These are phyloP conservation scores for Noccaea caerulescens DNA, from an alignment of 345 rosid genomes.

Conservation along the genomic window DNA sequence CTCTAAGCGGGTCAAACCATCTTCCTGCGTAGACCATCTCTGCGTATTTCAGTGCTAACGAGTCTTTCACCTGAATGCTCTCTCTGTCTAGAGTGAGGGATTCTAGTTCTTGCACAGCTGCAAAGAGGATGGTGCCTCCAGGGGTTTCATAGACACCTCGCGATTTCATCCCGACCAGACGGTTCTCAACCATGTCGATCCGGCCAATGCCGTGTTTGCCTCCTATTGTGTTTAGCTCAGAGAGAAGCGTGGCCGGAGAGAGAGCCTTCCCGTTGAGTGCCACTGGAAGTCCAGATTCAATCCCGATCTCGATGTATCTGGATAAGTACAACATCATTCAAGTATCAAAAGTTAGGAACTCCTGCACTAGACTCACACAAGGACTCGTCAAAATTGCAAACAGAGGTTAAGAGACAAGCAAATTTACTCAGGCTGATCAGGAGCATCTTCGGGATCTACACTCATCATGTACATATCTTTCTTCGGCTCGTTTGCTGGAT, in stretches of 20 bases:
- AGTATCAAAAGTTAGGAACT: constrained; percentile 12
- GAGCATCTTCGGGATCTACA: constrained; percentile 91
- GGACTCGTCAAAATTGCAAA: not conserved
- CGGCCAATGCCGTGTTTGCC: constrained; percentile 91
- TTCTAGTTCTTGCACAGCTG: constrained; percentile 83
- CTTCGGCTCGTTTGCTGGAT: constrained; percentile 89
- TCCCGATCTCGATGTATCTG: constrained; percentile 76
- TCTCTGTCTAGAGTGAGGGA: constrained; percentile 85
- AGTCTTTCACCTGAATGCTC: constrained; percentile 78
- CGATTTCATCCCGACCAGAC: constrained; percentile 94
- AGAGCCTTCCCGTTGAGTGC: constrained; percentile 69
- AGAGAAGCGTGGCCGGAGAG: constrained; percentile 77
- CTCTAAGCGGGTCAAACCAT: constrained; percentile 91
- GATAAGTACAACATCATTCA: constrained; percentile 8
- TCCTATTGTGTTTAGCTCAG: constrained; percentile 73
- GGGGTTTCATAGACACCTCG: constrained; percentile 99
- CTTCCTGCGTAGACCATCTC: constrained; percentile 95
- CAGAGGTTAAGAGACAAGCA: constrained; percentile 22
- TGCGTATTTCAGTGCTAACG: constrained; percentile 78
- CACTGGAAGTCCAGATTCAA: constrained; percentile 74
- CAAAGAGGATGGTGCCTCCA: constrained; percentile 86
- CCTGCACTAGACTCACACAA: not conserved
- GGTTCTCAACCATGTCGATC: constrained; percentile 89
- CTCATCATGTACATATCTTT: constrained; percentile 96
- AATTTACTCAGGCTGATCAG: constrained; percentile 71